A percentile compares a stretch with the other conserved stretches of the same genome.
phyloP scores from a whole-genome alignment of 129 eudicot species.

The Silybum marianum region DNA sequence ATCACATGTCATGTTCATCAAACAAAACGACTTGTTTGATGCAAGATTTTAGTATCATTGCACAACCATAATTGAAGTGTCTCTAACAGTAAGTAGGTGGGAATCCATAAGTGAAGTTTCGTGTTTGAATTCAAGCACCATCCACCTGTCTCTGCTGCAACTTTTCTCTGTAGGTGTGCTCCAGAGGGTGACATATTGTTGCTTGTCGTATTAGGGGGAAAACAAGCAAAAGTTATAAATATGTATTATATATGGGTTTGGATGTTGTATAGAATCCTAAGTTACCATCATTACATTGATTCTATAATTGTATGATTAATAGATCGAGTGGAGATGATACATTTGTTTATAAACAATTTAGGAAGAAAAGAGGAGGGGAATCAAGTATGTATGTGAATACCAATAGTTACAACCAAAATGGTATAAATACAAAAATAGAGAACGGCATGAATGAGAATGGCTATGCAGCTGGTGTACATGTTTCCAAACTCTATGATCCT shows the following conservation, averaged over 20 bases:
- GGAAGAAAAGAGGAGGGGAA: not conserved
- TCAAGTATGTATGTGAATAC: constrained; percentile 71
- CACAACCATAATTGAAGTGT: not conserved
- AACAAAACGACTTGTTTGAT: not conserved
- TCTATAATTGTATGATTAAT: not conserved
- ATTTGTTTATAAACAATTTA: not conserved
- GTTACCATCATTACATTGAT: not conserved
- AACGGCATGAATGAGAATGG: constrained; percentile 77
- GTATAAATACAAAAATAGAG: constrained; percentile 76
- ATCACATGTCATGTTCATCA: not conserved
- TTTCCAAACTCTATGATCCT: constrained; percentile 87
- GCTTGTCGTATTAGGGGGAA: too few relatives aligned
- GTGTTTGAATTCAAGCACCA: not conserved
- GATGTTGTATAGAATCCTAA: not conserved
- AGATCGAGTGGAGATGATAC: not conserved
- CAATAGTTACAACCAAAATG: constrained; percentile 78
- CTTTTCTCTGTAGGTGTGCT: not conserved
- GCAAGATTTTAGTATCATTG: not conserved
- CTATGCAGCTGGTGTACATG: constrained; percentile 90
- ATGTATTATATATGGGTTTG: not conserved
- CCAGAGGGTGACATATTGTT: not conserved
- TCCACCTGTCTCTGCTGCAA: not conserved
- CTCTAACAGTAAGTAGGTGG: not conserved
- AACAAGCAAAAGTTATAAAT: too few relatives aligned
- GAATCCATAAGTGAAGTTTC: not conserved